phyloP scores from a whole-genome alignment of 768 basidiomycete species.

The Exsudoporus frostii region DNA sequence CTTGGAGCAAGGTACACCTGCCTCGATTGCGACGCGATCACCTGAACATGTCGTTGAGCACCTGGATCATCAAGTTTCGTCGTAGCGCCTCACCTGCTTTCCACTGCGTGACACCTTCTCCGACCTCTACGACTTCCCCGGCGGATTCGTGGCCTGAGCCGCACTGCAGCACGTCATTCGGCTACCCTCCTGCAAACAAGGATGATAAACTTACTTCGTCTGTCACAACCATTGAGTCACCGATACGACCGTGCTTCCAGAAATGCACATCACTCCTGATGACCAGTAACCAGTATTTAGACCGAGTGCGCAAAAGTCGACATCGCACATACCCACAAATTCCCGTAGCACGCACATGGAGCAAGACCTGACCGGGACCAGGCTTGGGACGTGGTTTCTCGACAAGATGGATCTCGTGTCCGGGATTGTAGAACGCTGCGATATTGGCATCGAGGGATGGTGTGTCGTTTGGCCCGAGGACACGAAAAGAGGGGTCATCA shows the following conservation, averaged over 20 bases:
- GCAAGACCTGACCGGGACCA: slow-evolving; percentile 61
- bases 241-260: slow-evolving; percentile 68
- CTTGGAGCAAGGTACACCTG: slow-evolving; percentile 64
- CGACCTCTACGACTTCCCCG: slow-evolving; percentile 61
- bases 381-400: slow-evolving; percentile 59
- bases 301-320: neutral
- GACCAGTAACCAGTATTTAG: neutral
- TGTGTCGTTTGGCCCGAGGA: slow-evolving; percentile 49
- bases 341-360: slow-evolving; percentile 66
- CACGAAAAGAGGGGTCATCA: slow-evolving; percentile 52
- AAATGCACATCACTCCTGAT: slow-evolving; percentile 69
- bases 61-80: neutral
- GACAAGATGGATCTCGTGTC: slow-evolving; percentile 64
- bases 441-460: slow-evolving; percentile 49
- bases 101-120: slow-evolving; percentile 65
- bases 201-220: slow-evolving; percentile 46
- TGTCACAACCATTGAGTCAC: slow-evolving; percentile 67
- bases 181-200: neutral
- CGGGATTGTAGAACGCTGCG: slow-evolving; percentile 63
- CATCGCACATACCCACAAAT: slow-evolving; percentile 56
- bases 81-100: slow-evolving; percentile 42
- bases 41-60: slow-evolving; percentile 33
- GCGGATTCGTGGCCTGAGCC: slow-evolving; percentile 72
- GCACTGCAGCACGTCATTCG: slow-evolving; percentile 37
- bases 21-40: slow-evolving; percentile 68